Evolutionary conservation across 2,329 filamentous ascomycete genomes (phyloP), one percentile per base, ranked within the genome.

Genomic region (Botryotinia globosa): DNA sequence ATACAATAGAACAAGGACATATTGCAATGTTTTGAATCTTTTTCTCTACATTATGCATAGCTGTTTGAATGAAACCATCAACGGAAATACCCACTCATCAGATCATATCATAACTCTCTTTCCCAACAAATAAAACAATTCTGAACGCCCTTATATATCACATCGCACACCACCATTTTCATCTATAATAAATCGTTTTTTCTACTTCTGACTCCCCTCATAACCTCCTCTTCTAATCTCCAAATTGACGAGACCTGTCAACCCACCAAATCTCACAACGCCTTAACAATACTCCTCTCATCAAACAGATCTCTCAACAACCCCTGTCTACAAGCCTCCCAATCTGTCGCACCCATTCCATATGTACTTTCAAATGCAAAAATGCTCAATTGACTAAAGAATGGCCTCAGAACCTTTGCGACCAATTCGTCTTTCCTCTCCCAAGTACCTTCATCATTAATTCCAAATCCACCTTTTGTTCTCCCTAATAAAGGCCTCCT

Each of bases 281-380:
- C 86, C 82, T 84, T 90, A 25, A 90, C 87, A 78, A 91, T 87
- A 73, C 83, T 94, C 79, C 86, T 87, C 84, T 96, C 92, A 78
- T 94, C 91, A 85, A 95, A 96, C 74, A 97, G 78, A 83, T 97
- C 93, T 79, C 83, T 88, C 79, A 97, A 80, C 74, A 97, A 79
- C 65, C 87, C 87, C 76, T 86, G 84, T 70, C 87, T 84, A 78
- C 92, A 94, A 16, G 85, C 85, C 69, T 90, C 87, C 77, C 86
- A 80, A 81, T 97, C 93, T 39, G 92, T 83, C 59, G 82, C 82
- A 51, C 89, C 90, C 90, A 98, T 94, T 25, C 91, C 90, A 81
- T 99, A 99, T 72, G 92, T 95, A 74, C 91, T 92, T 84, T 99
- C 96, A 82, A 98, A 99, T 0, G 93, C 91, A 81, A 91, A 93